Conservation (phyloP, 2,329 filamentous ascomycete species). For the Botrytis squamosa region DNA sequence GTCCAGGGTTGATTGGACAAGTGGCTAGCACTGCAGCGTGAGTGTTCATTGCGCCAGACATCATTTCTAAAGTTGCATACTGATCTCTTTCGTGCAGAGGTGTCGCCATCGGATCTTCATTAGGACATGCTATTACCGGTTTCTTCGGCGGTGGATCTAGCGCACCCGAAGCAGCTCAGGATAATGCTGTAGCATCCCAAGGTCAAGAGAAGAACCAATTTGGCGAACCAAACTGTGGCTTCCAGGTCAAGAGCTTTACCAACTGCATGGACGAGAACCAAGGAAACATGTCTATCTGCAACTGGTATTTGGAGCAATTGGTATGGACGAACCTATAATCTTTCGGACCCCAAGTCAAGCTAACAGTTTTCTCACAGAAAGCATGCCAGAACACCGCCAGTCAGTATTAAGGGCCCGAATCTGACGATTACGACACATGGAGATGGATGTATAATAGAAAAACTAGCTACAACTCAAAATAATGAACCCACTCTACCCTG, state of each 20-base stretch:
- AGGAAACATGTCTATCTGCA: conserved; percentile 93
- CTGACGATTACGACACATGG: background rate
- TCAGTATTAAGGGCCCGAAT: conserved; percentile 23
- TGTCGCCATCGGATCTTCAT: conserved; percentile 92
- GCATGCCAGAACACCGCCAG: conserved; percentile 76
- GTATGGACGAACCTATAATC: conserved; percentile 38
- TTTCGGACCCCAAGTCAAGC: conserved; percentile 24
- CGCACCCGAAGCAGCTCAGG: conserved; percentile 52
- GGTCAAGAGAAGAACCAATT: conserved; percentile 53
- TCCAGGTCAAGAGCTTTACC: conserved; percentile 81
- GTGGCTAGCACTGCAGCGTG: conserved; percentile 98
- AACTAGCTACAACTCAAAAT: background rate
- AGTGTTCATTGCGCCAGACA: conserved; percentile 45
- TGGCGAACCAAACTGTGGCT: conserved; percentile 68
- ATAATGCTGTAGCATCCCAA: conserved; percentile 52
- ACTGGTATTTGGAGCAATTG: conserved; percentile 97
- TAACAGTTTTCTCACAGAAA: conserved; percentile 54
- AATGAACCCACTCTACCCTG: conserved; percentile 14
- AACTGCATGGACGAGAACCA: conserved; percentile 95
- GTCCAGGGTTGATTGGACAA: conserved; percentile 87
- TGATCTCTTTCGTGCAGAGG: conserved; percentile 57
- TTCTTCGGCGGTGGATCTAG: conserved; percentile 76
- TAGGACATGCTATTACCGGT: conserved; percentile 91
- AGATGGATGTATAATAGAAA: conserved; percentile 17
- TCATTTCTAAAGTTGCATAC: background rate